Base-by-base conservation (phyloP, 2,329 filamentous ascomycete species). In the Tolypocladium ovalisporum region DNA sequence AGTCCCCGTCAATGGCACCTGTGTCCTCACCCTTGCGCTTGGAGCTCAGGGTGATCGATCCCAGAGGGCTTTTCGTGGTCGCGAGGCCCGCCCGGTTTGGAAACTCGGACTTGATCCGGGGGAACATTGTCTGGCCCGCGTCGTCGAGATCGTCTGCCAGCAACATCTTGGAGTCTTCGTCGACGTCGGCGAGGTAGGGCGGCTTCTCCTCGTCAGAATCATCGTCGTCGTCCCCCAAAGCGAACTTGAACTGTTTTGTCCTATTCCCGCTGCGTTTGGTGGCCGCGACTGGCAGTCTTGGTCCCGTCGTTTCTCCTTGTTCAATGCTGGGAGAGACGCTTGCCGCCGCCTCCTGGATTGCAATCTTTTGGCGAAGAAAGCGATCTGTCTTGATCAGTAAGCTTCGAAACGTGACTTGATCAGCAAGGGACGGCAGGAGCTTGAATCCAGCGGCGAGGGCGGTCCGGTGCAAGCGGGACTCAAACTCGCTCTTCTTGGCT, bases 361-460 rank as follows among this genome's bases (percentile, higher is more conserved):
- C 37, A 24, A 54, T 32, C 44, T 53, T 37, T 12, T 37, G 27
- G 2, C 35, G 52, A 17, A 61, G 17, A 9, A 52, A 56, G 8
- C 3, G 12, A 3, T 58, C 35, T n/a, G 58, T 61, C 35, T 9
- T 12, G 47, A 39, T 7, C 6, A 61, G 3, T 1, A 61, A 36
- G 12, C n/a, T 22, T 1, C 24, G 32, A 7, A 56, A 44, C 12
- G 59, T 57, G 5, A 52, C 17, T 17, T 57, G 56, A 12, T 42
- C 39, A 7, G 3, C 13, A 5, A 59, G 29, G 6, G 47, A 42
- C 9, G 55, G 35, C 8, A 59, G 10, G 7, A 61, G 27, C 47
- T 61, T 58, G 47, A 59, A 59, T 1, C 52, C 56, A 3, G 58
- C 58, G 7, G 44, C 44, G 6, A 61, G 52, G 13, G 59, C 59